These are phyloP conservation scores for Triticum timopheevii DNA, from an alignment of 176 grass and related monocot genomes.

Conservation along the genomic window DNA sequence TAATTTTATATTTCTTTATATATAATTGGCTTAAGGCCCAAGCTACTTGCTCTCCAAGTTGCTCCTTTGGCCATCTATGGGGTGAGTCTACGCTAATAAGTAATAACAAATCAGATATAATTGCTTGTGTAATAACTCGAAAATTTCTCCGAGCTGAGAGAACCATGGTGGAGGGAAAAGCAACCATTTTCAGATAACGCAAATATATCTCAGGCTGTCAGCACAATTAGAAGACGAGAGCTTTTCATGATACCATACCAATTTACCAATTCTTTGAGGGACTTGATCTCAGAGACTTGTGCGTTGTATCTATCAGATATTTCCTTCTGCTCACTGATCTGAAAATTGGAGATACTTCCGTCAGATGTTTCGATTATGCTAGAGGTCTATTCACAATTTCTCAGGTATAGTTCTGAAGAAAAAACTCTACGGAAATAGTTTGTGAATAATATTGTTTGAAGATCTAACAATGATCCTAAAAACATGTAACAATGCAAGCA, in stretches of 20 bases:
- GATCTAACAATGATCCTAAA: neutral
- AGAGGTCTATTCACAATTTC: constrained; percentile 21
- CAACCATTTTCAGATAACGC: constrained; percentile 10
- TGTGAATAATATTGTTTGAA: neutral
- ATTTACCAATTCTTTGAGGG: constrained; percentile 47
- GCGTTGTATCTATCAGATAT: constrained; percentile 54
- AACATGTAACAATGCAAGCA: neutral
- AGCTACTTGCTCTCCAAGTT: constrained; percentile 1
- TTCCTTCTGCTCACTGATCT: constrained; percentile 68
- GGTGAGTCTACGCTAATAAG: neutral
- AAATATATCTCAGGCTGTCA: constrained; percentile 15
- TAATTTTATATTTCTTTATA: neutral
- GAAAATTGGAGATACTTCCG: constrained; percentile 51
- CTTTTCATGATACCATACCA: constrained; percentile 56
- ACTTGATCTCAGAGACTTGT: constrained; percentile 68
- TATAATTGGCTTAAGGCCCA: neutral
- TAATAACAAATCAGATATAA: constrained; percentile 17
- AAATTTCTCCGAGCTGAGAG: neutral
- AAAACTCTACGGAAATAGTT: neutral
- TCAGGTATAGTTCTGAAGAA: constrained; percentile 8
- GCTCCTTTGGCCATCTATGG: neutral
- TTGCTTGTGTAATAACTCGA: neutral
- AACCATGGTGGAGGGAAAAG: neutral
- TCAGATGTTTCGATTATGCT: constrained; percentile 14
- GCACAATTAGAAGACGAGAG: constrained; percentile 14